Conservation (phyloP, 2,329 filamentous ascomycete genomes). For the Verticillium nonalfalfae region DNA sequence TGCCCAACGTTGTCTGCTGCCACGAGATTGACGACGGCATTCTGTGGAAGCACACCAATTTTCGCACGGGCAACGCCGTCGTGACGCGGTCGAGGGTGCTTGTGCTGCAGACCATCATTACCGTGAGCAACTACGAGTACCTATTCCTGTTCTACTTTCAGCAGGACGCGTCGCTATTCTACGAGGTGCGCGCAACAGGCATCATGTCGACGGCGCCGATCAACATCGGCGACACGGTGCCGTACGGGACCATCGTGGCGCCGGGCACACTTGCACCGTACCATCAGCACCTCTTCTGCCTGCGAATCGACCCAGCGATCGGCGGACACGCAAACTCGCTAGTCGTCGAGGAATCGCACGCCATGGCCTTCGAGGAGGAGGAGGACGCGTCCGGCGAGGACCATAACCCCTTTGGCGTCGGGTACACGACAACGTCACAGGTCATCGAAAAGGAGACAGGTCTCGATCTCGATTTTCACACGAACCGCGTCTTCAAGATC, state of each 20-base stretch:
- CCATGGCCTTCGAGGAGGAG: conserved; percentile 30
- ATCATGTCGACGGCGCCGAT: conserved; percentile 39
- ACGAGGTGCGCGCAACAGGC: conserved; percentile 30
- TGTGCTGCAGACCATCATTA: conserved; percentile 59
- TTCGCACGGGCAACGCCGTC: conserved; percentile 50
- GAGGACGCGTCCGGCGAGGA: not conserved
- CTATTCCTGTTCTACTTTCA: conserved; percentile 39
- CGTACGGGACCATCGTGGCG: conserved; percentile 58
- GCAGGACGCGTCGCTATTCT: conserved; percentile 38
- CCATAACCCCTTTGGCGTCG: conserved; percentile 46
- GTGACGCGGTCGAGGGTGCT: conserved; percentile 53
- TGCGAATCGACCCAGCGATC: conserved; percentile 58
- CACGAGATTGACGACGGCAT: conserved; percentile 47
- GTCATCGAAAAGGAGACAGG: conserved; percentile 34
- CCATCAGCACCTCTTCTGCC: conserved; percentile 63
- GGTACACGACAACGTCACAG: conserved; percentile 34
- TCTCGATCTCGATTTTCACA: conserved; percentile 42
- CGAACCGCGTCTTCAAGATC: conserved; percentile 42
- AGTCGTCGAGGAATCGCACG: conserved; percentile 26
- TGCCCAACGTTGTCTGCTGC: conserved; percentile 27
- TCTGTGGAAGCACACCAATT: conserved; percentile 60
- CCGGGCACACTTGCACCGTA: conserved; percentile 58
- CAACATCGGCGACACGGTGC: conserved; percentile 44
- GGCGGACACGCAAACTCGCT: conserved; percentile 54
- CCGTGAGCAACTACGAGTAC: conserved; percentile 61